These are phyloP conservation scores for Eucalyptus marginata DNA, from an alignment of 345 rosid species.

Conservation along the genomic window DNA sequence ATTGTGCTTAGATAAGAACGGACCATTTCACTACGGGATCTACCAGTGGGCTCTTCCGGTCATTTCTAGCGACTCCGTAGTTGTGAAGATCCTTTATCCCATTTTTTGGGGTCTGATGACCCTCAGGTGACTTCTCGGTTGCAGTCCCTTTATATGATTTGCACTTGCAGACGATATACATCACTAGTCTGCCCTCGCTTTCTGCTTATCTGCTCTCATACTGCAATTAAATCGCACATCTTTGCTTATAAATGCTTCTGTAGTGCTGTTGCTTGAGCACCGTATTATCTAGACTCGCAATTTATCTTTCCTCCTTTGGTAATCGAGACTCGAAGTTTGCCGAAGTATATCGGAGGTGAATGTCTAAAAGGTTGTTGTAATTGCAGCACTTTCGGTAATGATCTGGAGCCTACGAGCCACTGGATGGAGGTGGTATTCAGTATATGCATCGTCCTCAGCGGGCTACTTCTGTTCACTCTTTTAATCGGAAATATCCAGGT, in stretches of 20 bases:
- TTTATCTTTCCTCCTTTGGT: background rate
- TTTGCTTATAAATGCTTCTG: background rate
- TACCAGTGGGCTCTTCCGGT: conserved; percentile 74
- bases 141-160: background rate
- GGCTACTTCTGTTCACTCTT: conserved; percentile 73
- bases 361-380: background rate
- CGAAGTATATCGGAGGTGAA: background rate
- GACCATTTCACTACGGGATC: conserved; percentile 64
- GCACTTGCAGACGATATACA: background rate
- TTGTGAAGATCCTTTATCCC: conserved; percentile 75
- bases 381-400: conserved; percentile 75
- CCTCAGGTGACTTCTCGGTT: conserved; percentile 42
- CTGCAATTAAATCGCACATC: background rate
- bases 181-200: background rate
- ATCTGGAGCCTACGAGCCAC: conserved; percentile 73
- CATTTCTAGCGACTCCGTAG: conserved; percentile 72
- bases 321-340: background rate
- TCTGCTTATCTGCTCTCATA: background rate
- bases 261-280: background rate
- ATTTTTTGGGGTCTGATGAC: conserved; percentile 92
- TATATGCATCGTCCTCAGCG: conserved; percentile 62
- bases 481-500: conserved; percentile 89
- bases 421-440: conserved; percentile 75
- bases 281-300: background rate
- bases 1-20: conserved; percentile 53